Base-by-base conservation (phyloP, 2,329 filamentous ascomycete genomes). In the Tothia fuscella region DNA sequence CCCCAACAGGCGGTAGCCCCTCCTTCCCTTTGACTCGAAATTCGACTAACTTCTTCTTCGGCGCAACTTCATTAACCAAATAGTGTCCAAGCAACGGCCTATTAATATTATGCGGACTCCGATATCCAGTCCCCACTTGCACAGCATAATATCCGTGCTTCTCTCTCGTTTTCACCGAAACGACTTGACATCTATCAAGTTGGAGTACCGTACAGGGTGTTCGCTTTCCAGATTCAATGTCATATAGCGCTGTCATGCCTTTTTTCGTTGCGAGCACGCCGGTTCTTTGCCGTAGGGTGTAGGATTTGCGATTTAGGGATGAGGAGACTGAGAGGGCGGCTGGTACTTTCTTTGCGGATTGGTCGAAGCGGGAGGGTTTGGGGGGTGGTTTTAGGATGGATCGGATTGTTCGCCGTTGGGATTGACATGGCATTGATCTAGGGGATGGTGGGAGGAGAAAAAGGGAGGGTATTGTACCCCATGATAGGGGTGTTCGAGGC, bases 161-260 rank as follows among this genome's bases (percentile, higher is more conserved):
- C 48, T 78, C 68, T 25, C 78, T 68, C 48, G 85, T 91, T 72
- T 94, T 95, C 65, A 84, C 80, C 45, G 81, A 79, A 29, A 95
- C 69, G 6, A 95, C 87, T 64, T 96, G 82, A 47, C 93, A 87
- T 53, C 85, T 74, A 62, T 98, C 91, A 53, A 98, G 72, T 66
- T 96, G 88, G 44, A 98, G 73, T 41, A 98, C 82, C 12, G 91
- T 98, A 68, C 87, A 94, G 16, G 88, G 73, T 45, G 80, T 82
- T 49, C 89, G 79, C 49, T 73, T 74, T 51, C 84, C 82, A 20
- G 83, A 82, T 52, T 78, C 75, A 0, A 73, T 64, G 56, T 87
- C 80, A 71, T 82, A 96, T 49, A 95, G 65, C 46, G 82, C 88
- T 32, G 87, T 93, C 84, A 98, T 96, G 61, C 91, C 91, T 66